phyloP scores from a whole-genome alignment of 495 filamentous ascomycete species.

The Penicillium manginii region DNA sequence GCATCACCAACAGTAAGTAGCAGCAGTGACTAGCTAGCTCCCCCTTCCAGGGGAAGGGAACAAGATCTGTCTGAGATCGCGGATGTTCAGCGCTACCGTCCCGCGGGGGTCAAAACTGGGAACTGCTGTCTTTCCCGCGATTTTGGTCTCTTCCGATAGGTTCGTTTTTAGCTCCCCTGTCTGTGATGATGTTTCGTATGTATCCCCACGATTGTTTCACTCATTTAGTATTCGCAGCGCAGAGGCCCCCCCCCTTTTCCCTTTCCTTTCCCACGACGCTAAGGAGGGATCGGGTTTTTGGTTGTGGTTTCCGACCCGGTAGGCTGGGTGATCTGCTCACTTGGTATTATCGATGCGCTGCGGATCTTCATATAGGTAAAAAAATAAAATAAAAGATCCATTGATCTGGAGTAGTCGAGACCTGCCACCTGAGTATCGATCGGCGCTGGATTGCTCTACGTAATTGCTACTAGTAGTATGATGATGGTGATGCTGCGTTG shows the following conservation, averaged over 20 bases:
- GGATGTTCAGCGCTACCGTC: not conserved
- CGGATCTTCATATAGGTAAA: not conserved
- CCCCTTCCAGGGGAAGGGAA: not conserved
- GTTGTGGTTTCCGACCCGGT: not conserved
- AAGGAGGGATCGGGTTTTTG: not conserved
- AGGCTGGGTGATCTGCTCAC: not conserved
- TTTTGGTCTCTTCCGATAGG: not conserved
- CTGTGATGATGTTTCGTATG: constrained; percentile 10
- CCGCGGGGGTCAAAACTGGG: not conserved
- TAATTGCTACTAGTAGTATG: not conserved
- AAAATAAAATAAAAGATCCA: not conserved
- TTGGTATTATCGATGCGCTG: not conserved
- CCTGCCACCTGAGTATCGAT: no score
- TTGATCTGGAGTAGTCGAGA: no score
- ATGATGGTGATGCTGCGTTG: not conserved
- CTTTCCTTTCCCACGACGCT: not conserved
- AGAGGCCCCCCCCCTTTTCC: not conserved
- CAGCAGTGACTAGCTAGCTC: not conserved
- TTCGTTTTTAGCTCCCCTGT: not conserved
- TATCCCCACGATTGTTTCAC: not conserved
- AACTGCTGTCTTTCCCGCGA: not conserved
- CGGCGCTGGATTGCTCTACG: no score
- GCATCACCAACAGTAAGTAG: not conserved
- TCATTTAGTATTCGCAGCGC: not conserved
- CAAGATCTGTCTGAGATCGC: constrained; percentile 1